Evolutionary conservation across 306 rosid species (phyloP).

Genomic region (Trichosanthes cucumerina): DNA sequence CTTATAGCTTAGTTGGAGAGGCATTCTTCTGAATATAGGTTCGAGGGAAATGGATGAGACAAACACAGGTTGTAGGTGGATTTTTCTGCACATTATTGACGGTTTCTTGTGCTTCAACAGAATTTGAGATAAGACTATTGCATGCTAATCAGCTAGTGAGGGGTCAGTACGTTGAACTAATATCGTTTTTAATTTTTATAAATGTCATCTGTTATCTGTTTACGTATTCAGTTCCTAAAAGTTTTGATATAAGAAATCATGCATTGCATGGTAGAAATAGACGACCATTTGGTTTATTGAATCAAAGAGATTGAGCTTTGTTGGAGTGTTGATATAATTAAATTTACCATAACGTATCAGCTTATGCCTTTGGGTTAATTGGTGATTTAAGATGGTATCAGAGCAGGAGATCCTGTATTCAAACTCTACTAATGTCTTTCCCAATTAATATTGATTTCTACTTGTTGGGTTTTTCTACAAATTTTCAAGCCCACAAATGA

Average conservation of each 20-base stretch:
- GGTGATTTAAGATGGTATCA: no score
- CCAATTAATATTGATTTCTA: no score
- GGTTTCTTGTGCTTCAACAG: background rate
- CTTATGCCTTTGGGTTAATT: no score
- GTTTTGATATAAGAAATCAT: background rate
- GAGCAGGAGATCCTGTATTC: no score
- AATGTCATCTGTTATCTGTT: background rate
- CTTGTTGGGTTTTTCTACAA: no score
- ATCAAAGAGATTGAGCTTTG: background rate
- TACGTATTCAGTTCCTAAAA: background rate
- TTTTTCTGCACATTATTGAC: background rate
- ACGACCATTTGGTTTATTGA: background rate
- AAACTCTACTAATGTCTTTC: no score
- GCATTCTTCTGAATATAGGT: background rate
- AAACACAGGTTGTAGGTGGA: background rate
- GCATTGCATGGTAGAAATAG: background rate
- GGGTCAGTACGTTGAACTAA: background rate
- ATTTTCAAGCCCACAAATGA: no score
- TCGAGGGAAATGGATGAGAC: background rate
- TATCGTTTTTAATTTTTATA: background rate
- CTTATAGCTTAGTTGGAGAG: background rate
- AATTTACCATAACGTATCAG: no score
- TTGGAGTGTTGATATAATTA: no score
- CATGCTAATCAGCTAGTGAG: background rate
- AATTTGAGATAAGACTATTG: background rate